Percentiles rank a stretch among this genome's conserved stretches.
Evolutionary conservation across 2,329 filamentous ascomycete genomes (phyloP).

Genomic region (Macroventuria anomochaeta): DNA sequence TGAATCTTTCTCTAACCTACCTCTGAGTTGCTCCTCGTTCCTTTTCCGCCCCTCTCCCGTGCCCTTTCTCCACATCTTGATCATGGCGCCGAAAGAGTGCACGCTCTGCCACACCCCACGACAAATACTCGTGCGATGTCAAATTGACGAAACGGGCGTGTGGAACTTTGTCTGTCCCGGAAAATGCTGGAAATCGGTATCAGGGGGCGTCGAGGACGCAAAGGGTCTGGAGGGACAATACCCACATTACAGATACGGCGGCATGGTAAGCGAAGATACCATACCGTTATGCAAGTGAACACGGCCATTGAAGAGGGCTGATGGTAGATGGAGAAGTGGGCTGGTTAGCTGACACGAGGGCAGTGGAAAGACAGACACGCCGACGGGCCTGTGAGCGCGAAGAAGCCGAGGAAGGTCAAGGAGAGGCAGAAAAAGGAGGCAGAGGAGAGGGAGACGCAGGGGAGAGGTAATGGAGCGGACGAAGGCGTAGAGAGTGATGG

Average conservation of each 20-base stretch:
- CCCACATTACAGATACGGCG: conserved; percentile 36
- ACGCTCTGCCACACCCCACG: conserved; percentile 49
- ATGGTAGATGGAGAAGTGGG: too few species aligned
- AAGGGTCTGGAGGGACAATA: conserved; percentile 24
- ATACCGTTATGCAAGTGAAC: too few species aligned
- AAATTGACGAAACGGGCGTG: conserved; percentile 48
- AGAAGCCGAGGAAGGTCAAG: conserved; percentile 52
- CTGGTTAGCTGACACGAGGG: not conserved
- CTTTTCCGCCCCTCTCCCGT: too few species aligned
- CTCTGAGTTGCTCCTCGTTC: too few species aligned
- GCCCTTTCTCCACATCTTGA: too few species aligned
- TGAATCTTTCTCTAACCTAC: too few species aligned
- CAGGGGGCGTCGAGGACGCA: conserved; percentile 53
- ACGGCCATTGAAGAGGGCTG: too few species aligned
- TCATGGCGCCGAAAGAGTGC: conserved; percentile 48
- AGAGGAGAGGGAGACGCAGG: not conserved
- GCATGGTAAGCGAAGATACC: conserved; percentile 47
- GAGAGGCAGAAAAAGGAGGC: conserved; percentile 35
- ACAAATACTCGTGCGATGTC: conserved; percentile 53
- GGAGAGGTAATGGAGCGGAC: not conserved
- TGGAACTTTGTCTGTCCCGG: conserved; percentile 56
- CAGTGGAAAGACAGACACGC: conserved; percentile 53
- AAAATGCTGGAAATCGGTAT: conserved; percentile 52
- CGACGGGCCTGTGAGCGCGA: conserved; percentile 50
- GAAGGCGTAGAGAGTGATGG: not conserved